These are phyloP conservation scores for Kwoniella botswanensis DNA, from an alignment of 768 basidiomycete species.

Conservation along the genomic window DNA sequence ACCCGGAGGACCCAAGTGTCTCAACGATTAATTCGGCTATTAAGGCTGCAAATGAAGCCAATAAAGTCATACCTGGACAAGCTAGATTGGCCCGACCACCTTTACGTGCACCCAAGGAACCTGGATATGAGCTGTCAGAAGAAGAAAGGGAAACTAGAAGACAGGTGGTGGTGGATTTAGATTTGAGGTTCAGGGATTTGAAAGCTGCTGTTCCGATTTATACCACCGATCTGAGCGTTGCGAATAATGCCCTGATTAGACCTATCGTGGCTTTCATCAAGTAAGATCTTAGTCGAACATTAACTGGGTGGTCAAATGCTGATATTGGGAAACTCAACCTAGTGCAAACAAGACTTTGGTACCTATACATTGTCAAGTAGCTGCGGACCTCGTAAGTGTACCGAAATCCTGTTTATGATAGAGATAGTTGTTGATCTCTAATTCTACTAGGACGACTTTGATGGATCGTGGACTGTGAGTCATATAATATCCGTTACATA, in stretches of 20 bases:
- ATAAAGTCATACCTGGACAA: conserved; percentile 80
- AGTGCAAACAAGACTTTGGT: conserved; percentile 93
- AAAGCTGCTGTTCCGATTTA: conserved; percentile 95
- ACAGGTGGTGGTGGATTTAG: conserved; percentile 75
- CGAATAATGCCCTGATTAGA: conserved; percentile 87
- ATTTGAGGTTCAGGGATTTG: conserved; percentile 89
- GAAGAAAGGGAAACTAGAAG: conserved; percentile 39
- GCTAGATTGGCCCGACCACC: conserved; percentile 84
- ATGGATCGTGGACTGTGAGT: conserved; percentile 90
- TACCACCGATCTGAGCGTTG: conserved; percentile 82
- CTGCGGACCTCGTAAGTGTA: conserved; percentile 67
- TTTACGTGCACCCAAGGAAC: conserved; percentile 68
- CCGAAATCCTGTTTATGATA: too few relatives aligned
- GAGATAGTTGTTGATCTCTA: not conserved
- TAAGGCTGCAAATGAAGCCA: conserved; percentile 31
- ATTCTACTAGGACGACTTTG: conserved; percentile 71
- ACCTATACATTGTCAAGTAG: conserved; percentile 88
- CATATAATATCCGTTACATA: not conserved
- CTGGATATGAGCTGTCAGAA: conserved; percentile 22
- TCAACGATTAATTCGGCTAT: conserved; percentile 23
- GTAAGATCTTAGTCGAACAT: conserved; percentile 62
- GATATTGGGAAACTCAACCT: conserved; percentile 15
- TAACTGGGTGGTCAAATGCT: not conserved
- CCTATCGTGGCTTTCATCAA: conserved; percentile 99
- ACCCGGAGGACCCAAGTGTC: conserved; percentile 38